Conservation (phyloP, 345 rosid genomes). For the Hibiscus tridactylites region DNA sequence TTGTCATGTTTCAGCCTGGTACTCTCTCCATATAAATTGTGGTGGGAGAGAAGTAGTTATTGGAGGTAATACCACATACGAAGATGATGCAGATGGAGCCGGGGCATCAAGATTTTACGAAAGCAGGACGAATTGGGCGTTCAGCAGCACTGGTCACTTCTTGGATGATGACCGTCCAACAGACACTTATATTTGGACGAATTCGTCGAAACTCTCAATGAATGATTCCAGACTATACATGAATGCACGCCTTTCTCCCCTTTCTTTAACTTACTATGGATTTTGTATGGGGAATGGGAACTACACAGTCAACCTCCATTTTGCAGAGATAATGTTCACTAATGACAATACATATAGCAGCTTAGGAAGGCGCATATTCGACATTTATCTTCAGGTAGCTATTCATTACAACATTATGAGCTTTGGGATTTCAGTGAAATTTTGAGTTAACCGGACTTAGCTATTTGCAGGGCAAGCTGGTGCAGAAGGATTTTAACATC, state of each 20-base stretch:
- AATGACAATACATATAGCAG: slow-evolving; percentile 23
- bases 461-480: slow-evolving; percentile 36
- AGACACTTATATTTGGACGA: slow-evolving; percentile 16
- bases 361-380: slow-evolving; percentile 57
- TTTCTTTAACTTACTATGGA: slow-evolving; percentile 43
- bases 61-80: slow-evolving; percentile 15
- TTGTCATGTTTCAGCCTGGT: slow-evolving; percentile 13
- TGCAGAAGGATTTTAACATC: slow-evolving; percentile 45
- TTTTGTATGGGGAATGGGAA: slow-evolving; percentile 38
- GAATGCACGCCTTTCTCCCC: slow-evolving; percentile 34
- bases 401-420: not conserved
- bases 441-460: not conserved
- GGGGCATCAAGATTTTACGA: slow-evolving; percentile 20
- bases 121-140: slow-evolving; percentile 28
- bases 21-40: slow-evolving; percentile 33
- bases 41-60: slow-evolving; percentile 21
- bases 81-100: slow-evolving; percentile 19
- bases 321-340: slow-evolving; percentile 57
- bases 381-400: slow-evolving; percentile 62
- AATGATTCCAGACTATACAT: slow-evolving; percentile 26
- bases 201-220: slow-evolving; percentile 9
- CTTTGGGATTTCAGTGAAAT: not conserved
- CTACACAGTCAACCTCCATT: slow-evolving; percentile 61
- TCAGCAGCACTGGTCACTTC: slow-evolving; percentile 49
- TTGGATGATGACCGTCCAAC: slow-evolving; percentile 1